Base-by-base conservation (phyloP, 306 rosid species). In the Pyrus pyrifolia region DNA sequence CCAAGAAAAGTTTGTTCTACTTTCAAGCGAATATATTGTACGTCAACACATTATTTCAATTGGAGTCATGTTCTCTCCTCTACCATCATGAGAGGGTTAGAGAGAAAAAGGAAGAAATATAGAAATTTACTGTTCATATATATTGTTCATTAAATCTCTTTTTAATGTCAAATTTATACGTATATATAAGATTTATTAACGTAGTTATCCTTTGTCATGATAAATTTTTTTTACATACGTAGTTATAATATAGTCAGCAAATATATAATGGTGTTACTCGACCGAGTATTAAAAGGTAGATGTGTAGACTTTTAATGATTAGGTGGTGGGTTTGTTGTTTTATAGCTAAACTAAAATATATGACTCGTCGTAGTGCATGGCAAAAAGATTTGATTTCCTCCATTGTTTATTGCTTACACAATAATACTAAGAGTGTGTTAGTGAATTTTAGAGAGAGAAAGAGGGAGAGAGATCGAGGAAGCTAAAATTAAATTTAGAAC, bases 1-100 rank as follows among this genome's bases (percentile, higher is more conserved):
- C 74, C 85, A 84, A 82, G 86, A 80, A 84, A 83, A 84, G 85
- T 76, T 76, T 40, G 58, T 65, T 70, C 62, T 51, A 33, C 73
- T 23, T 67, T 75, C 87, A 90, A 90, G 86, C 91, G 60, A 27
- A 66, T 67, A 44, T 8, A 1, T 0, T 11, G 75, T 76, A 73
- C 70, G 80, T 74, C 52, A 33, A 13, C 79, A 8, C 79, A 51
- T 75, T 66, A 52, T 67, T 68, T 64, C 77, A 63, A 79, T 76
- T 76, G 46, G 62, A 30, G n/a, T 81, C 81, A 75, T 61, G 70
- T 62, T 29, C 18, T 74, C 61, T 45, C 60, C 68, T 42, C 33
- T 27, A 33, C 10, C 70, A 62, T 29, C 71, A n/a, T 12, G 68
- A 14, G 68, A 64, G 68, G 68, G 22, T 21, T 3, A 5, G 44